These are phyloP conservation scores for Cercospora beticola DNA, from an alignment of 2,329 filamentous ascomycete species.

Conservation along the genomic window DNA sequence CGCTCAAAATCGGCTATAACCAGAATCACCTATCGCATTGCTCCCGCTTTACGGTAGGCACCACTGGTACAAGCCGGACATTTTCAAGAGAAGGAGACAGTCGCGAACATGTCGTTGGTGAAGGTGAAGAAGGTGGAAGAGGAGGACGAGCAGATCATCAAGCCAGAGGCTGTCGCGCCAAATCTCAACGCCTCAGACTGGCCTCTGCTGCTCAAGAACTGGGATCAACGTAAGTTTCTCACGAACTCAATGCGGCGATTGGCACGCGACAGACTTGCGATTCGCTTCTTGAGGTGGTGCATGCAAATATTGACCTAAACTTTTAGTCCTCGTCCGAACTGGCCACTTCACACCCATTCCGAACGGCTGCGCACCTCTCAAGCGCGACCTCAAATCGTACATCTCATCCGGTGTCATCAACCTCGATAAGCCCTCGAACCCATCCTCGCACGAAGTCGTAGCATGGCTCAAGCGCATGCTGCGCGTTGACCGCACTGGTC, in stretches of 20 bases:
- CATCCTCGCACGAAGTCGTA: conserved; percentile 96
- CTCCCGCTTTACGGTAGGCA: conserved; percentile 19
- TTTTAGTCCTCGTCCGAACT: conserved; percentile 80
- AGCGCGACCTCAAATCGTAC: conserved; percentile 95
- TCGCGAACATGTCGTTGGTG: conserved; percentile 45
- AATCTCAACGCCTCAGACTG: conserved; percentile 82
- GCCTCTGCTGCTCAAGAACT: conserved; percentile 95
- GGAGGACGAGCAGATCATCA: conserved; percentile 66
- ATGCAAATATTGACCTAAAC: conserved; percentile 28
- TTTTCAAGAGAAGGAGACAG: conserved; percentile 8
- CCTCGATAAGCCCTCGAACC: conserved; percentile 95
- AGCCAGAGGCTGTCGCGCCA: conserved; percentile 80
- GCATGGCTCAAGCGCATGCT: conserved; percentile 99
- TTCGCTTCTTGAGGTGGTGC: conserved; percentile 7
- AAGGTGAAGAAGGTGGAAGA: conserved; percentile 19
- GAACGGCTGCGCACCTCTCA: conserved; percentile 84
- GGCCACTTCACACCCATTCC: conserved; percentile 97
- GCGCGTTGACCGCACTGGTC: conserved; percentile 92
- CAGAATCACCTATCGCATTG: conserved; percentile 21
- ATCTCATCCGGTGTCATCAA: conserved; percentile 98
- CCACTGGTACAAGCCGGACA: conserved; percentile 21
- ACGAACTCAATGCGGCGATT: neutral
- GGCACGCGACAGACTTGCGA: neutral
- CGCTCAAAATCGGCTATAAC: conserved; percentile 20
- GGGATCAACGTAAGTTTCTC: conserved; percentile 62